Conservation (phyloP, 2,329 filamentous ascomycete species). For the Cladosporium colombiae region DNA sequence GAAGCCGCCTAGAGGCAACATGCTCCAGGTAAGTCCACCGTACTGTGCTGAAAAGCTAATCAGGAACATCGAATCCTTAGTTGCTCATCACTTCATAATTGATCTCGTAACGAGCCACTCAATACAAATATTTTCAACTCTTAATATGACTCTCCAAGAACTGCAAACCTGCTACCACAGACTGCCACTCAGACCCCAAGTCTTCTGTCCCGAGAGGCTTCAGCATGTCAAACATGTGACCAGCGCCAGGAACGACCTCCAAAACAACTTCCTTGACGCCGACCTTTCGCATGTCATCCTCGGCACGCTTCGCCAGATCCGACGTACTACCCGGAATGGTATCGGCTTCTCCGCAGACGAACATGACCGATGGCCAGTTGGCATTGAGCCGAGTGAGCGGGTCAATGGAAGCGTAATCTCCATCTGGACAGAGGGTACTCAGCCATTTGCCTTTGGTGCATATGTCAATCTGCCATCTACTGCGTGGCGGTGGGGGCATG, state of each 20-base stretch:
- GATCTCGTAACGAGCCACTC: background rate
- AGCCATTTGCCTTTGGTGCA: slow-evolving; percentile 26
- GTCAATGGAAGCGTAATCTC: slow-evolving; percentile 24
- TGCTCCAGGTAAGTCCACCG: background rate
- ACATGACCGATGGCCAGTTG: slow-evolving; percentile 26
- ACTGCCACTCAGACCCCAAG: slow-evolving; percentile 24
- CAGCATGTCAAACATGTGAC: slow-evolving; percentile 29
- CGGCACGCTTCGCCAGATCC: slow-evolving; percentile 23
- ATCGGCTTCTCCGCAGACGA: slow-evolving; percentile 27
- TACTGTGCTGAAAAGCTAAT: too few relatives aligned
- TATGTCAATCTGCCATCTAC: slow-evolving; percentile 24
- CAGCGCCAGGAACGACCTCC: slow-evolving; percentile 22
- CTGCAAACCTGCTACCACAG: slow-evolving; percentile 24
- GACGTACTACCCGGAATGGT: slow-evolving; percentile 24
- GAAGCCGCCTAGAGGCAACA: background rate
- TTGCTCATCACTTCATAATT: background rate
- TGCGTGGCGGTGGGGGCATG: slow-evolving; percentile 23
- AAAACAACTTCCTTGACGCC: slow-evolving; percentile 24
- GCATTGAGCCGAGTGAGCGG: slow-evolving; percentile 24
- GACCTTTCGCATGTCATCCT: slow-evolving; percentile 22
- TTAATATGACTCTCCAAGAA: slow-evolving; percentile 22
- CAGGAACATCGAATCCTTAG: background rate
- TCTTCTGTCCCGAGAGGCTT: slow-evolving; percentile 23
- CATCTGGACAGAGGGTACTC: slow-evolving; percentile 25
- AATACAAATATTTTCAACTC: background rate